Conservation (phyloP, 495 filamentous ascomycete species). For the Mytilinidion resinicola region DNA sequence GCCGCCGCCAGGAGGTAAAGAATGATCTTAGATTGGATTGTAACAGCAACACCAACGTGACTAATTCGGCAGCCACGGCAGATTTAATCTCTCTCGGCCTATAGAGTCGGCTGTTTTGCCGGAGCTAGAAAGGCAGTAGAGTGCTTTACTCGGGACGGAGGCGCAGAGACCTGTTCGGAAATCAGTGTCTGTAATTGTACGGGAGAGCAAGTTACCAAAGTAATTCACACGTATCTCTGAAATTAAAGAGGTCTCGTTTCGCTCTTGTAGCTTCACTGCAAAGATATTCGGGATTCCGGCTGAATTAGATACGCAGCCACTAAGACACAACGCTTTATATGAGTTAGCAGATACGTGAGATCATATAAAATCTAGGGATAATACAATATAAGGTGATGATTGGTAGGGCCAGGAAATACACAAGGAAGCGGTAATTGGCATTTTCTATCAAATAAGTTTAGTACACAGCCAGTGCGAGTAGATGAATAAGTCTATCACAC, state of each 20-base stretch:
- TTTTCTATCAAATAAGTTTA: background rate
- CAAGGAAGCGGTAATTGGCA: background rate
- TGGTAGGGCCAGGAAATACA: background rate
- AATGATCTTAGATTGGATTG: no score
- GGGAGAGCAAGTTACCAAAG: background rate
- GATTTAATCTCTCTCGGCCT: background rate
- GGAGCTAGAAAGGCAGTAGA: background rate
- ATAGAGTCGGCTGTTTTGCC: background rate
- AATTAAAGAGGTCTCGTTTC: background rate
- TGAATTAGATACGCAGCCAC: background rate
- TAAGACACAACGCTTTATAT: background rate
- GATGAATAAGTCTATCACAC: no score
- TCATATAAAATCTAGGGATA: background rate
- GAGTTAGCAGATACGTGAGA: background rate
- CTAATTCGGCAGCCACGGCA: background rate
- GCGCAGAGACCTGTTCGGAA: background rate
- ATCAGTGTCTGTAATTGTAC: background rate
- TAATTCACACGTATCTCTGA: background rate
- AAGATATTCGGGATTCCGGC: background rate
- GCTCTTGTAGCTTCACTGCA: background rate
- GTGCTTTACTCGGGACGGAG: background rate
- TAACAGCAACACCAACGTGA: background rate
- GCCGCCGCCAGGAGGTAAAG: constrained; percentile 1
- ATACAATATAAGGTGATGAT: background rate
- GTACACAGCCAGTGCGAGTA: background rate